Conservation (phyloP, 2,329 filamentous ascomycete genomes). For the Blumeria graminis region DNA sequence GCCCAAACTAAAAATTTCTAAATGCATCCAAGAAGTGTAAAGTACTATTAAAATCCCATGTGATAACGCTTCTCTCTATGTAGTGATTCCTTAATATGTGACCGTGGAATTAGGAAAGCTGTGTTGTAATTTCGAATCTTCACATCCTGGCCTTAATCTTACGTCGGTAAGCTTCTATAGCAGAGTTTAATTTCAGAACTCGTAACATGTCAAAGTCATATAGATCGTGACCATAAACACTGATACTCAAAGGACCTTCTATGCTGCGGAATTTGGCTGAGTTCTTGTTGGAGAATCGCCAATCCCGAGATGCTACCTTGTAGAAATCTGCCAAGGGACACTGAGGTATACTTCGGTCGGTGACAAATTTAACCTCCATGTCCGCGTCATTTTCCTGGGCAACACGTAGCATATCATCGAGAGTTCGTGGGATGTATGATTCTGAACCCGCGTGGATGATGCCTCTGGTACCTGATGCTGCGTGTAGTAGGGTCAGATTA, state of each 20-base stretch:
- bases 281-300: neutral
- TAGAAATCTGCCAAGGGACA: slow-evolving; percentile 1
- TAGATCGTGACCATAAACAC: neutral
- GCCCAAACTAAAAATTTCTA: too few species aligned
- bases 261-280: slow-evolving; percentile 1
- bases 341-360: neutral
- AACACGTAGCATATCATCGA: neutral
- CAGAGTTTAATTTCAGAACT: neutral
- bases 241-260: slow-evolving; percentile 3
- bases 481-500: slow-evolving; percentile 4
- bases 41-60: too few species aligned
- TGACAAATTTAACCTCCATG: neutral
- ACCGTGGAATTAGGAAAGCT: too few species aligned
- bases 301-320: slow-evolving; percentile 1
- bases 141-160: too few species aligned
- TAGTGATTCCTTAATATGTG: too few species aligned
- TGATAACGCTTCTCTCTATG: too few species aligned
- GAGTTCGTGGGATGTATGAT: slow-evolving; percentile 3
- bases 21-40: too few species aligned
- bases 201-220: neutral
- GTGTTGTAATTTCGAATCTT: too few species aligned
- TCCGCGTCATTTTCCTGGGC: neutral
- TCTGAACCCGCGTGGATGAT: slow-evolving; percentile 3
- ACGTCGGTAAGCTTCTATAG: neutral
- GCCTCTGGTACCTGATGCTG: slow-evolving; percentile 1